Base-by-base conservation (phyloP, 352 stramenopile genomes). In the Pythium vanterpoolii region DNA sequence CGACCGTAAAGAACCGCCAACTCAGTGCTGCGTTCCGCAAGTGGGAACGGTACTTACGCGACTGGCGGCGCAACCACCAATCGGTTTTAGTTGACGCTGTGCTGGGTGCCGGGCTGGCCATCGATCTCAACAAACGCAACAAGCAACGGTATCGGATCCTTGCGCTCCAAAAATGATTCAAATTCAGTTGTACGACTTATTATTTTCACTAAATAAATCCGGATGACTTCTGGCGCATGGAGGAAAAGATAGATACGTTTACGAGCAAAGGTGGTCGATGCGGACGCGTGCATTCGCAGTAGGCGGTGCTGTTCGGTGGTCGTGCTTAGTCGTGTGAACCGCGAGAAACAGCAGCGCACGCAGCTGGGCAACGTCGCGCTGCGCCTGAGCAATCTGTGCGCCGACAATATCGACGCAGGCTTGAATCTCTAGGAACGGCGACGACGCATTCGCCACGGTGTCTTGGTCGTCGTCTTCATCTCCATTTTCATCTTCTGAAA, bases 111-210 rank as follows among this genome's bases (percentile, higher is more conserved):
- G 79, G 79, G 1, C 60, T 89, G 39, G 77, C 72, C 13, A 68
- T 89, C 4, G 76, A 89, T 47, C 61, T 89, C 11, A 73, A 76
- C 48, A 89, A 85, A 68, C 79, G 77, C 40, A 82, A 77, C 49
- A 75, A 70, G 44, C 69, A 87, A 57, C 75, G 77, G 7, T 89
- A 89, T 28, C 69, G 76, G 33, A 86, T 86, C 69, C 72, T 87
- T 4, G 79, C 86, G 34, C 48, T 87, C 49, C 79, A 89, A 44
- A 89, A 89, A 45, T 89, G 62, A 68, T 7, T 39, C 18, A n/a
- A n/a, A n/a, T n/a, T n/a, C n/a, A n/a, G n/a, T n/a, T n/a, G n/a
- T n/a, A n/a, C n/a, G n/a, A n/a, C n/a, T n/a, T n/a, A n/a, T n/a
- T n/a, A n/a, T n/a, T n/a, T n/a, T n/a, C n/a, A n/a, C n/a, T n/a